Base-by-base conservation (phyloP, 2,329 filamentous ascomycete genomes). In the Botrytis tulipae region DNA sequence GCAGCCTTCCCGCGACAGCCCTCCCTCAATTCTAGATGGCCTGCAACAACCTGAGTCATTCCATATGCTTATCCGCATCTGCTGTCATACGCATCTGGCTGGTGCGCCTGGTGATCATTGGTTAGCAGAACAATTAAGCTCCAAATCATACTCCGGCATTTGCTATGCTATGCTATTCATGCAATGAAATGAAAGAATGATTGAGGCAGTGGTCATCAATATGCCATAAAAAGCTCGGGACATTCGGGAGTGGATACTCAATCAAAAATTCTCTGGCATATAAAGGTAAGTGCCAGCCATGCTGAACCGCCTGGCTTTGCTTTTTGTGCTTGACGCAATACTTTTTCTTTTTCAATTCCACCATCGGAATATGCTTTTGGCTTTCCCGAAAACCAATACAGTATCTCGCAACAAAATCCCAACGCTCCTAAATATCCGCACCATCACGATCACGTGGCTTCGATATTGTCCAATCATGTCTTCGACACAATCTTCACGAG, bases 41-140 rank as follows among this genome's bases (percentile, higher is more conserved):
- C 70, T 72, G 70, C 60, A 72, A 67, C 59, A 35, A 25, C 70
- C 70, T 72, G 70, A 72, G 70, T 72, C 70, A 72, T 72, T 72
- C 37, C 61, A 35, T 67, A 57, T 67, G 61, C 61, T 59, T 72
- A 57, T 67, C 70, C 48, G 70, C 70, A 67, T 67, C 37, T 72
- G 46, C 48, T 65, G 70, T 72, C 70, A 66, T 67, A 67, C 70
- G 60, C 16, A 25, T 67, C 25, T 22, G 32, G 35, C n/a, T 54
- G 70, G 70, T 72, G 70, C 44, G 44, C 70, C 70, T 57, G 70
- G 46, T 67, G 61, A 72, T 72, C 70, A 72, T 72, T 72, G 70
- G 70, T n/a, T n/a, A 25, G 66, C 62, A 51, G 14, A 71, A 42
- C 9, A 57, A 57, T 57, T 57, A 57, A 69, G 66, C 48, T 59